phyloP scores from a whole-genome alignment of 768 basidiomycete genomes.

The Strobilomyces echinocephalus region DNA sequence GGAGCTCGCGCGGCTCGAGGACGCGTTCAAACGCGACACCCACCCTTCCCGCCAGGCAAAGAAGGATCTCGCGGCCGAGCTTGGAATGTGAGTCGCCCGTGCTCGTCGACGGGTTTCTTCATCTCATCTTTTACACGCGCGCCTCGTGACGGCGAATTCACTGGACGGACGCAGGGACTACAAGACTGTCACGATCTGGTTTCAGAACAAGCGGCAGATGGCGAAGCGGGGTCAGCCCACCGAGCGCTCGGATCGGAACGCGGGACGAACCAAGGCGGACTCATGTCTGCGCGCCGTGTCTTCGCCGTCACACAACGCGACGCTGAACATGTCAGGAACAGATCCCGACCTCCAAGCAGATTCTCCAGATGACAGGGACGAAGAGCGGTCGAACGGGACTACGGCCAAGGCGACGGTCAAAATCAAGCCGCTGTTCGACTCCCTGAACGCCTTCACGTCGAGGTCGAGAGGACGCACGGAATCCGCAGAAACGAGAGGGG shows the following conservation, averaged over 20 bases:
- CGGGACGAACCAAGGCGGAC: slow-evolving; percentile 8
- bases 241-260: background rate
- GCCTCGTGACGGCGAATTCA: too few species aligned
- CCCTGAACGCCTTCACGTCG: slow-evolving; percentile 13
- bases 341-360: background rate
- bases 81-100: slow-evolving; percentile 23
- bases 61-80: slow-evolving; percentile 24
- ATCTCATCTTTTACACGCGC: background rate
- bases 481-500: background rate
- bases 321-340: slow-evolving; percentile 11
- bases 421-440: slow-evolving; percentile 23
- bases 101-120: background rate
- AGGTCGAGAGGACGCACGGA: slow-evolving; percentile 3
- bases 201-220: slow-evolving; percentile 75
- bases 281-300: slow-evolving; percentile 28
- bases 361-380: background rate
- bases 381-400: background rate
- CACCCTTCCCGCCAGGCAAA: slow-evolving; percentile 31
- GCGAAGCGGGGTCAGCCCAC: slow-evolving; percentile 27
- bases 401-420: slow-evolving; percentile 15
- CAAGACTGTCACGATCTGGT: slow-evolving; percentile 65
- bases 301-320: slow-evolving; percentile 27
- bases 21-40: slow-evolving; percentile 24
- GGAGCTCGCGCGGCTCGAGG: slow-evolving; percentile 27
- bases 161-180: slow-evolving; percentile 30